phyloP scores from a whole-genome alignment of 345 rosid species.

The Lepidium didymum region DNA sequence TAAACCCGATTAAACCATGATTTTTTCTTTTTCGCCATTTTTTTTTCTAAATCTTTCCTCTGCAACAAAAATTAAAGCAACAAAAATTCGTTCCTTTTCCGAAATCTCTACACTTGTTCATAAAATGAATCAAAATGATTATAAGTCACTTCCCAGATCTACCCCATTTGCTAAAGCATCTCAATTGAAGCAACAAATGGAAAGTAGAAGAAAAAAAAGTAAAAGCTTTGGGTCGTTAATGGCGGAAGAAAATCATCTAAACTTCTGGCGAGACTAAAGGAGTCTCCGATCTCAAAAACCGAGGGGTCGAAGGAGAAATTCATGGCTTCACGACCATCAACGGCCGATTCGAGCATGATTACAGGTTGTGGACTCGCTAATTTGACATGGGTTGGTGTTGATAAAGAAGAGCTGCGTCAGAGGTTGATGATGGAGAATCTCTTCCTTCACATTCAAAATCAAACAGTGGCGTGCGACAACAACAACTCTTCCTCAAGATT shows the following conservation, averaged over 20 bases:
- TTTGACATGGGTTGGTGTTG: constrained; percentile 56
- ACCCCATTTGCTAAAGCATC: constrained; percentile 9
- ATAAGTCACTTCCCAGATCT: constrained; percentile 23
- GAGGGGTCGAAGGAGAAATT: constrained; percentile 40
- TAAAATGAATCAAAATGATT: too few relatives aligned
- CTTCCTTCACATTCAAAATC: too few relatives aligned
- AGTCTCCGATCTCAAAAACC: not conserved
- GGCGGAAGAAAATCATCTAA: not conserved
- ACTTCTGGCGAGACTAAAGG: constrained; percentile 26
- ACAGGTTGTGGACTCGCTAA: constrained; percentile 62
- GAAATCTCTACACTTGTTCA: too few relatives aligned
- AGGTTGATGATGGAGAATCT: constrained; percentile 55
- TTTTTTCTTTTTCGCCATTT: too few relatives aligned
- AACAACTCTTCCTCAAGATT: too few relatives aligned
- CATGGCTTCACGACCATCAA: constrained; percentile 36
- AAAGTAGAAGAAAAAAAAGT: not conserved
- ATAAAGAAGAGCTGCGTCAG: constrained; percentile 59
- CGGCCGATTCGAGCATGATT: constrained; percentile 38
- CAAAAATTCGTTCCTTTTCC: too few relatives aligned
- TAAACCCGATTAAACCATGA: too few relatives aligned
- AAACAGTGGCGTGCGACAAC: too few relatives aligned
- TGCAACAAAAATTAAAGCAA: too few relatives aligned
- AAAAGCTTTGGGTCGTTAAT: not conserved
- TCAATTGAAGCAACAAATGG: not conserved
- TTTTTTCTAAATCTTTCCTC: too few relatives aligned